phyloP scores from a whole-genome alignment of 495 filamentous ascomycete species.

The Pseudoneurospora amorphoporcata region DNA sequence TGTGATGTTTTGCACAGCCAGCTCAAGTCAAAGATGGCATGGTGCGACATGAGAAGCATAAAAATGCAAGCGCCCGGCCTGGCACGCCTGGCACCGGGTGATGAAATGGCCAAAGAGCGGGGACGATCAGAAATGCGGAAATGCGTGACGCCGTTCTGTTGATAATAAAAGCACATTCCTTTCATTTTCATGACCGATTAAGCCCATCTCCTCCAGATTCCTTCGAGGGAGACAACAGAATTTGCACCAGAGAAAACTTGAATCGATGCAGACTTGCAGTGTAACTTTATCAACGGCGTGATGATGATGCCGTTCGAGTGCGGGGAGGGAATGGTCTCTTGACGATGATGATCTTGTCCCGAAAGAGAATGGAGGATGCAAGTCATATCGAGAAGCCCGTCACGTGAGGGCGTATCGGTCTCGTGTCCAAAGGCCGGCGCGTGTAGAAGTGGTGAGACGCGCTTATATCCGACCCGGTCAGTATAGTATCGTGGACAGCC shows the following conservation, averaged over 20 bases:
- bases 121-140: not conserved
- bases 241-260: not conserved
- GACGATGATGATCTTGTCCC: not conserved
- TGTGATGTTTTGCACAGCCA: not conserved
- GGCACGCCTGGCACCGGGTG: not conserved
- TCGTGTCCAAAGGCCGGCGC: constrained; percentile 6
- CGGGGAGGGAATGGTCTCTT: not conserved
- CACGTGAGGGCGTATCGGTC: constrained; percentile 15
- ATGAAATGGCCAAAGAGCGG: not conserved
- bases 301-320: not conserved
- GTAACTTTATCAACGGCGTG: not conserved
- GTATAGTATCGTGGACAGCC: not conserved
- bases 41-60: not conserved
- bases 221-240: not conserved
- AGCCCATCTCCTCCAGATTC: not conserved
- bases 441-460: constrained; percentile 2
- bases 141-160: not conserved
- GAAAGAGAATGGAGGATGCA: not conserved
- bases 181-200: not conserved
- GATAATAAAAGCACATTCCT: not conserved
- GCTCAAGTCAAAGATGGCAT: not conserved
- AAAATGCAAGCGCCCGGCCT: not conserved
- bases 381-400: not conserved
- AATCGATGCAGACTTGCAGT: not conserved
- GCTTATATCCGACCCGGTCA: not conserved